Conservation (phyloP, 129 eudicot genomes). For the Tagetes erecta region DNA sequence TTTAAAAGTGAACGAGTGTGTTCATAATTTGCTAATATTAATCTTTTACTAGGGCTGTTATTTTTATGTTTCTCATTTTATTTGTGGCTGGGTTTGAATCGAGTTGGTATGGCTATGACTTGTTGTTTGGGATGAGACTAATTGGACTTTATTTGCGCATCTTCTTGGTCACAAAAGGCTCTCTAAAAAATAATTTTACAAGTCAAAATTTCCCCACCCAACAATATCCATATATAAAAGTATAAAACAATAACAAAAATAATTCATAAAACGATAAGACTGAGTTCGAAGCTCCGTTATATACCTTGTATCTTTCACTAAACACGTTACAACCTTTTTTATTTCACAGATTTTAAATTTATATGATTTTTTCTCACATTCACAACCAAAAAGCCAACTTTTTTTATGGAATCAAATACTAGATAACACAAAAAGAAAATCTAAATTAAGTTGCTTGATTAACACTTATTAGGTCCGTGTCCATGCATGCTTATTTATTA, state of each 20-base stretch:
- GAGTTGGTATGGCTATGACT: background rate
- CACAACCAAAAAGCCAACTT: background rate
- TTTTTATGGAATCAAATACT: too few relatives aligned
- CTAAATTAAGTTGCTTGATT: too few relatives aligned
- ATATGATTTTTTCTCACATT: background rate
- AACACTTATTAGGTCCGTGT: too few relatives aligned
- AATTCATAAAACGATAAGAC: background rate
- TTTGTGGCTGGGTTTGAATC: slow-evolving; percentile 8
- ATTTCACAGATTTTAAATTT: background rate
- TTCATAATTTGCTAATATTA: background rate
- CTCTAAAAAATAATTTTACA: slow-evolving; percentile 6
- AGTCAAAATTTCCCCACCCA: slow-evolving; percentile 18
- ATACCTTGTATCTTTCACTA: background rate
- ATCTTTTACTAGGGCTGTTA: background rate
- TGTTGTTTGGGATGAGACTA: background rate
- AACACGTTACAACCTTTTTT: background rate
- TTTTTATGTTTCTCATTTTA: background rate
- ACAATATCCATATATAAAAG: background rate
- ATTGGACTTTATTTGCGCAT: slow-evolving; percentile 1
- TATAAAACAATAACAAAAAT: background rate
- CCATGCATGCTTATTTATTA: too few relatives aligned
- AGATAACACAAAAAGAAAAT: too few relatives aligned
- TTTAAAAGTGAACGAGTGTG: background rate
- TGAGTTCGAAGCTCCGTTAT: too few relatives aligned
- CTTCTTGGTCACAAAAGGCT: slow-evolving; percentile 14